These are phyloP conservation scores for Linderina pennispora DNA, from an alignment of 192 early-diverging fungal genomes.

Conservation along the genomic window DNA sequence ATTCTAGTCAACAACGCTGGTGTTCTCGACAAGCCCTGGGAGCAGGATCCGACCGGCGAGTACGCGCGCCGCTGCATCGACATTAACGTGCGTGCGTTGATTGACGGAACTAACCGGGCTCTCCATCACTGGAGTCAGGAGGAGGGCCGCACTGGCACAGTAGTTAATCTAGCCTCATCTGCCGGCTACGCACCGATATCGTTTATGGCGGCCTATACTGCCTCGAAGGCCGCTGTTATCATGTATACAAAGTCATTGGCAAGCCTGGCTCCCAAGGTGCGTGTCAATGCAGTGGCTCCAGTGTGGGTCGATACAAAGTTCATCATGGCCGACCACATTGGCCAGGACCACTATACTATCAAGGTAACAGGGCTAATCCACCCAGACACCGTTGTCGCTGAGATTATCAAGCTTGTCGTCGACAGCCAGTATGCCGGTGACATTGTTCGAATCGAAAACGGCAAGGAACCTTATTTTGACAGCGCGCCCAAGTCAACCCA, in stretches of 20 bases:
- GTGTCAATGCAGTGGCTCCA: conserved; percentile 57
- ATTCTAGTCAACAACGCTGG: conserved; percentile 59
- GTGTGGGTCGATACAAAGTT: conserved; percentile 47
- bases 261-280: conserved; percentile 45
- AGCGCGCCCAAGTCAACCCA: conserved; percentile 15
- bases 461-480: conserved; percentile 8
- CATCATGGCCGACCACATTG: conserved; percentile 30
- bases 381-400: conserved; percentile 42
- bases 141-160: conserved; percentile 43
- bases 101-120: conserved; percentile 64
- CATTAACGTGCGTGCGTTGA: conserved; percentile 60
- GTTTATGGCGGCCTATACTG: conserved; percentile 58
- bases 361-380: conserved; percentile 15
- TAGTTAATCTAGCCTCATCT: conserved; percentile 64
- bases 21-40: conserved; percentile 27
- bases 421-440: conserved; percentile 47
- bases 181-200: conserved; percentile 50
- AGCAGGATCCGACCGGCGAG: conserved; percentile 32
- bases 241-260: conserved; percentile 46
- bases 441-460: conserved; percentile 13
- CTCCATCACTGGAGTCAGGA: conserved; percentile 48
- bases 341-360: conserved; percentile 12
- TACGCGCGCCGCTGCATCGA: conserved; percentile 58
- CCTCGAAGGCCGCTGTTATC: conserved; percentile 66
- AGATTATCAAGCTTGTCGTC: conserved; percentile 47